Evolutionary conservation across 371 early-diverging fungal genomes (phyloP).

Genomic region (Syncephalastrum racemosum): DNA sequence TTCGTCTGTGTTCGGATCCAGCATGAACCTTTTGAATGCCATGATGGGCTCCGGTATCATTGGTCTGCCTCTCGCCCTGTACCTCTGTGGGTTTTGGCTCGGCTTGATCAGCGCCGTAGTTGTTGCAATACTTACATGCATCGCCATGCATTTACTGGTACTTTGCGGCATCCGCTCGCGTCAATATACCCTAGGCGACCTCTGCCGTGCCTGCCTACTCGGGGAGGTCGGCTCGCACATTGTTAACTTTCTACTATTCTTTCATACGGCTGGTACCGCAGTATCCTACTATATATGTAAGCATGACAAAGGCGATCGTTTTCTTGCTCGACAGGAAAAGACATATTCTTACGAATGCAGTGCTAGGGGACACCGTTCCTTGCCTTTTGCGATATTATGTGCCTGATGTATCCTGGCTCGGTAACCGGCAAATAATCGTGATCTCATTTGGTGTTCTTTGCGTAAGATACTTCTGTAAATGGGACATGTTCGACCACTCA

Average conservation of each 20-base stretch:
- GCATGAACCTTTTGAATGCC: constrained; percentile 53
- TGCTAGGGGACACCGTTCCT: constrained; percentile 54
- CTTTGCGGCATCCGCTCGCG: constrained; percentile 39
- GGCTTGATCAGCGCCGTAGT: constrained; percentile 43
- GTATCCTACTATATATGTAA: constrained; percentile 53
- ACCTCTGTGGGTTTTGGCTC: constrained; percentile 53
- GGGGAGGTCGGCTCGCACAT: constrained; percentile 40
- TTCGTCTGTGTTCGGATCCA: constrained; percentile 6
- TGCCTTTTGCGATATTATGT: constrained; percentile 30
- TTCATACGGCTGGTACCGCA: constrained; percentile 50
- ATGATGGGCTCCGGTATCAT: constrained; percentile 64
- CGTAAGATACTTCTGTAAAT: constrained; percentile 20
- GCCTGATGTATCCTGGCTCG: constrained; percentile 14
- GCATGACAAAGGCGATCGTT: neutral
- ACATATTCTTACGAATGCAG: constrained; percentile 12
- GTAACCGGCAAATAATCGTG: constrained; percentile 32
- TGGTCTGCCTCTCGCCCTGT: constrained; percentile 52
- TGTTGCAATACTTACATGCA: constrained; percentile 43
- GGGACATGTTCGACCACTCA: neutral
- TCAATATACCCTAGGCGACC: constrained; percentile 16
- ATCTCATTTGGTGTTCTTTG: constrained; percentile 35
- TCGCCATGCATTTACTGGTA: constrained; percentile 50
- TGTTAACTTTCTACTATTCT: constrained; percentile 44
- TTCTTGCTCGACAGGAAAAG: neutral
- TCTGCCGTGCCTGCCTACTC: constrained; percentile 27